Percentiles rank a stretch among this genome's conserved stretches.
Conservation (phyloP, 192 early-diverging fungal species). For the Backusella westeae region DNA sequence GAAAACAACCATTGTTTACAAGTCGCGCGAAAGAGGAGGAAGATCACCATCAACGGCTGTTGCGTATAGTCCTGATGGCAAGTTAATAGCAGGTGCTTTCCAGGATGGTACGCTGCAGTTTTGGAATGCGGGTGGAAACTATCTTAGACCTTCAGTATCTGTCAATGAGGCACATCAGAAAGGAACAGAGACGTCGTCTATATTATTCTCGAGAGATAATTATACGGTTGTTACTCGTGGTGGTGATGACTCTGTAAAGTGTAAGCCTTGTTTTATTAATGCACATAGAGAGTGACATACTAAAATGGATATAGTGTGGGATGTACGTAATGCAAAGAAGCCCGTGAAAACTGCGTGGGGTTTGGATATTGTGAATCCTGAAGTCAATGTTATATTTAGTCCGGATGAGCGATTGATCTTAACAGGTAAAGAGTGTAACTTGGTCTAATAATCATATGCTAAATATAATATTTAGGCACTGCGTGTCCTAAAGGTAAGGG, state of each 20-base stretch:
- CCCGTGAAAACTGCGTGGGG: conserved; percentile 56
- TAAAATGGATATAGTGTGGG: conserved; percentile 66
- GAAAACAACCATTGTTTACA: conserved; percentile 74
- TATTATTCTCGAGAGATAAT: conserved; percentile 69
- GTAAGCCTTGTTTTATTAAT: conserved; percentile 24
- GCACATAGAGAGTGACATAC: neutral
- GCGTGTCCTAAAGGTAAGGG: conserved; percentile 70
- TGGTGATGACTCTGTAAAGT: conserved; percentile 84
- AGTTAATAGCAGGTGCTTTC: conserved; percentile 65
- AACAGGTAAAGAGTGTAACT: conserved; percentile 48
- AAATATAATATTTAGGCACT: conserved; percentile 34
- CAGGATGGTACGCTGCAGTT: conserved; percentile 76
- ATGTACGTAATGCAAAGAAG: conserved; percentile 70
- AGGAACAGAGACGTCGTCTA: conserved; percentile 65
- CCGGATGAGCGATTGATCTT: conserved; percentile 79
- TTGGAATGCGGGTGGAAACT: conserved; percentile 69
- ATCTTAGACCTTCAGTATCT: conserved; percentile 54
- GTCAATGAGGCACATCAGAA: conserved; percentile 70
- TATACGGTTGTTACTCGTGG: conserved; percentile 70
- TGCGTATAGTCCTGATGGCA: conserved; percentile 69
- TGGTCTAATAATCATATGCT: neutral
- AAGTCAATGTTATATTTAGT: conserved; percentile 80
- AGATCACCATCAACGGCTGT: conserved; percentile 69
- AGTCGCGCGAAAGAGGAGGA: conserved; percentile 68
- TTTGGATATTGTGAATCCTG: conserved; percentile 66